Evolutionary conservation across 2,329 filamentous ascomycete species (phyloP), one percentile per base, ranked within the genome.

Genomic region (Dactylellina drechsleri): DNA sequence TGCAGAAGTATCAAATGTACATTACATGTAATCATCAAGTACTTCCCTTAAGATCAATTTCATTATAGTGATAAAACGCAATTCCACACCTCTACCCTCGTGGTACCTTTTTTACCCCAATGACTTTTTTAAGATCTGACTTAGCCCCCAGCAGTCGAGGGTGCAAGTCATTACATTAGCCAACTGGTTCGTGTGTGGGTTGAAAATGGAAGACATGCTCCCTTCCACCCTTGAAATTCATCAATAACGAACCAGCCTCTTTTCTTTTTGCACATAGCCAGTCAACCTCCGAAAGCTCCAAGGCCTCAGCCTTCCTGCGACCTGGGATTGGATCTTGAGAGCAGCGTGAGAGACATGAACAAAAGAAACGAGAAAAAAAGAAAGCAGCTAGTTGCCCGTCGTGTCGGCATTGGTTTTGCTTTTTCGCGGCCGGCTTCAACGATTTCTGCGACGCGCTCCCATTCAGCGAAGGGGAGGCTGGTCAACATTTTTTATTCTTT

Each of bases 371-470:
- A 56, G 50, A 66, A 36, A 71, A 76, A 71, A 61, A 43, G 49
- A 71, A 62, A 71, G 26, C 23, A 66, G 53, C 2, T 59, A 16
- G n/a, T 66, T 53, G 66, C 31, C 66, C 77, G 71, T 76, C 76
- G 76, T 76, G 54, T 61, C 56, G 56, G 47, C 60, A 72, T 20
- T 64, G 26, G n/a, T n/a, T 20, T 74, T 74, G 70, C 70, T 74
- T 74, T 74, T 74, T 74, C 43, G 41, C 62, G 64, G 54, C 62
- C 60, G 67, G 68, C 70, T 74, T 74, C 70, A 64, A 74, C 53
- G 57, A 74, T 74, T 77, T 73, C 75, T 78, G 76, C 76, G 73
- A 77, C 77, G 77, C 75, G 72, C 77, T 77, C 75, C 31, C 31
- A 78, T 77, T 77, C 71, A 78, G 74, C 57, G 77, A 77, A 78